These are phyloP conservation scores for Dictyophora rubrovolvata DNA, from an alignment of 768 basidiomycete genomes.

Conservation along the genomic window DNA sequence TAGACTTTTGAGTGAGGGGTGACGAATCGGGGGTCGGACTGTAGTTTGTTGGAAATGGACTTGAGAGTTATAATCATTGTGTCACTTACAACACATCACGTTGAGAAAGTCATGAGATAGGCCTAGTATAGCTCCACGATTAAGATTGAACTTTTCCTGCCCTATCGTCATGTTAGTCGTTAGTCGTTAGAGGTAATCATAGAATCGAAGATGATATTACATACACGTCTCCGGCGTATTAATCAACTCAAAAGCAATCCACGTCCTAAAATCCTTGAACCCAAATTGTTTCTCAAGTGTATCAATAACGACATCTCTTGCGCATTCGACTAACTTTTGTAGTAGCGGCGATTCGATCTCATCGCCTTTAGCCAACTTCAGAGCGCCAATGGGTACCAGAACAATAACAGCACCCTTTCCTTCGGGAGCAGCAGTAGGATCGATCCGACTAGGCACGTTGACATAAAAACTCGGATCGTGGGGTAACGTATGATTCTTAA, in stretches of 20 bases:
- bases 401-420: conserved; percentile 28
- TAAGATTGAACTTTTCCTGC: conserved; percentile 31
- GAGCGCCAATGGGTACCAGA: conserved; percentile 29
- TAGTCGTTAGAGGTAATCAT: neutral
- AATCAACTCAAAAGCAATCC: conserved; percentile 27
- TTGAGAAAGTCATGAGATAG: conserved; percentile 29
- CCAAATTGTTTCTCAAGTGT: conserved; percentile 20
- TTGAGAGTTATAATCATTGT: too few relatives aligned
- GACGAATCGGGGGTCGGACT: conserved; percentile 19
- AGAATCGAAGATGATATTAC: neutral
- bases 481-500: conserved; percentile 28
- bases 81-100: conserved; percentile 22
- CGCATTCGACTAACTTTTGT: conserved; percentile 19
- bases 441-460: conserved; percentile 29
- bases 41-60: neutral
- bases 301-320: conserved; percentile 22
- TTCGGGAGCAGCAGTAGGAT: conserved; percentile 28
- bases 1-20: conserved; percentile 22
- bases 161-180: conserved; percentile 12
- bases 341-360: conserved; percentile 8
- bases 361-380: conserved; percentile 13
- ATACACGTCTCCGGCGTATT: conserved; percentile 29
- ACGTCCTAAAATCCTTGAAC: conserved; percentile 20
- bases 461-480: conserved; percentile 32
- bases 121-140: conserved; percentile 31